These are phyloP conservation scores for Lagenidium sp. DNA, from an alignment of 352 stramenopile species.

Conservation along the genomic window DNA sequence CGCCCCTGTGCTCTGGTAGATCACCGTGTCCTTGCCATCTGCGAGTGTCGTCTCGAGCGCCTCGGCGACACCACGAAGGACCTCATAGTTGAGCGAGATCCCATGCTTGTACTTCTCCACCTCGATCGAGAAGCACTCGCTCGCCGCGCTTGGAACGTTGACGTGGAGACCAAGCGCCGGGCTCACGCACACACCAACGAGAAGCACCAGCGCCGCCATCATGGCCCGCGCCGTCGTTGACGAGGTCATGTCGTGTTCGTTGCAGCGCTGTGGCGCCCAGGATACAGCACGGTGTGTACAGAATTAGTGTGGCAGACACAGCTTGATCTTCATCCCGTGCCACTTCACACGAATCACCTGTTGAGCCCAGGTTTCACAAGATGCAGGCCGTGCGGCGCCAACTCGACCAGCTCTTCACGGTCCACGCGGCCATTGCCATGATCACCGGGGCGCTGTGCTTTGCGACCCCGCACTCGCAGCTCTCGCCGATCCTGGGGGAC, in stretches of 20 bases:
- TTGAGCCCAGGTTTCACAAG: not conserved
- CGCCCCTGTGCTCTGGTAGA: slow-evolving; percentile 49
- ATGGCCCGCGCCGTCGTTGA: slow-evolving; percentile 1
- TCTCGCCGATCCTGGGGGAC: slow-evolving; percentile 64
- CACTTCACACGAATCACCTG: not conserved
- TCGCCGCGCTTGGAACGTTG: slow-evolving; percentile 24
- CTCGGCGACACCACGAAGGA: slow-evolving; percentile 59
- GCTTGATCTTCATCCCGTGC: too few species aligned
- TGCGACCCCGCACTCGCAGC: slow-evolving; percentile 71
- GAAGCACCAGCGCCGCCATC: slow-evolving; percentile 8
- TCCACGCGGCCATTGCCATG: slow-evolving; percentile 63
- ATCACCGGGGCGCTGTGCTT: slow-evolving; percentile 60
- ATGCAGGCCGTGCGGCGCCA: slow-evolving; percentile 57
- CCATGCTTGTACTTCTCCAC: slow-evolving; percentile 67
- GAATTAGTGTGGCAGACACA: too few species aligned
- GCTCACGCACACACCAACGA: too few species aligned
- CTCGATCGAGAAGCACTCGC: slow-evolving; percentile 72
- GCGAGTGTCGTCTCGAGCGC: slow-evolving; percentile 55
- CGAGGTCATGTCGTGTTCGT: too few species aligned
- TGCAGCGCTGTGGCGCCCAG: too few species aligned
- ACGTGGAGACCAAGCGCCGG: too few species aligned
- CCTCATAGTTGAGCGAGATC: slow-evolving; percentile 84
- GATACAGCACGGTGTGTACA: too few species aligned
- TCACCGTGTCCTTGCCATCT: slow-evolving; percentile 39
- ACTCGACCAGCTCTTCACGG: slow-evolving; percentile 75